phyloP scores from a whole-genome alignment of 1,284 basidiomycete species.

The Anthracocystis setariae region DNA sequence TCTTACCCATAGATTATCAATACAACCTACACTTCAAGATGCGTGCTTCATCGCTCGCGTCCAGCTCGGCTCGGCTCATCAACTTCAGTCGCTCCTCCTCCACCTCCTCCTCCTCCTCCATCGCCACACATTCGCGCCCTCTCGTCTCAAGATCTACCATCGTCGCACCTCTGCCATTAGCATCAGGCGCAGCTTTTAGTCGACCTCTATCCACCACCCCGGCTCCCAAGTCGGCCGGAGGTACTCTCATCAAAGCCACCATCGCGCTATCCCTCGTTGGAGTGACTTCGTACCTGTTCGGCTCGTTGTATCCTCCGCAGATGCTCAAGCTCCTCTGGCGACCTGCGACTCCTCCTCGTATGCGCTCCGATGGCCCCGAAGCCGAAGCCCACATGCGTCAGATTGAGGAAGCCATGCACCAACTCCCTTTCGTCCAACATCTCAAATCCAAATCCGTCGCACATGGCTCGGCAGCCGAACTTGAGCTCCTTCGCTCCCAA shows the following conservation, averaged over 20 bases:
- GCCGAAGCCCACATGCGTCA: slow-evolving; percentile 74
- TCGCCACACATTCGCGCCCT: not conserved
- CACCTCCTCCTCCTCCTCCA: too few relatives aligned
- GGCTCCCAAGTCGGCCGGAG: slow-evolving; percentile 15
- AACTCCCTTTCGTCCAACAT: slow-evolving; percentile 71
- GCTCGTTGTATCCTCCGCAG: slow-evolving; percentile 76
- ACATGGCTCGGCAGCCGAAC: slow-evolving; percentile 29
- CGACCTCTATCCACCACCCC: slow-evolving; percentile 37
- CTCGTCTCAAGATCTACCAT: not conserved
- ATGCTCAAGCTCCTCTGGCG: slow-evolving; percentile 77
- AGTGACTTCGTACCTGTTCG: slow-evolving; percentile 71
- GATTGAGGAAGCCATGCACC: slow-evolving; percentile 78
- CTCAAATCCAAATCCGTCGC: slow-evolving; percentile 34
- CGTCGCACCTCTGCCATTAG: not conserved
- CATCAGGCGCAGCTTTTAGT: slow-evolving; percentile 3
- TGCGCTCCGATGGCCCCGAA: slow-evolving; percentile 74
- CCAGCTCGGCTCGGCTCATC: slow-evolving; percentile 4
- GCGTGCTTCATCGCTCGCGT: slow-evolving; percentile 18
- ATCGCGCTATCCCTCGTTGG: slow-evolving; percentile 50
- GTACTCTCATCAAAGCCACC: slow-evolving; percentile 35
- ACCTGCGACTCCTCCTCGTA: slow-evolving; percentile 76
- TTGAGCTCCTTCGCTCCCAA: slow-evolving; percentile 31
- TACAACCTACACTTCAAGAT: slow-evolving; percentile 3
- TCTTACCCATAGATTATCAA: not conserved
- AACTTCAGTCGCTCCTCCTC: not conserved